Evolutionary conservation across 345 rosid species (phyloP).

Genomic region (Sonneratia caseolaris): DNA sequence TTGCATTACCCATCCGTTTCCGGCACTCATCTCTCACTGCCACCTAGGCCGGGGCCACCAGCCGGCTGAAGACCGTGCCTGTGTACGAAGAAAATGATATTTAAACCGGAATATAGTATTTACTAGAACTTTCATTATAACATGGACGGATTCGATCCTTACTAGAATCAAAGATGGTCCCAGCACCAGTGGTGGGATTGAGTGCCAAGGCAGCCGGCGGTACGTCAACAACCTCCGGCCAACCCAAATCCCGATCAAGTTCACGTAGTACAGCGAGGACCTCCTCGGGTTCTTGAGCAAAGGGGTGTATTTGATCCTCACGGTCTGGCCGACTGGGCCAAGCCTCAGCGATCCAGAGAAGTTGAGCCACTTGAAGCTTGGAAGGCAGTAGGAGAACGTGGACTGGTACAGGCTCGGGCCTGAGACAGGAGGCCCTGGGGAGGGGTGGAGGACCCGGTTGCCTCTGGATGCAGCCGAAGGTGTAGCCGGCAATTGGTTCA

Average conservation of each 20-base stretch:
- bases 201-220: slow-evolving; percentile 61
- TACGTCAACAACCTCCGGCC: slow-evolving; percentile 63
- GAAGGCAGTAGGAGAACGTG: slow-evolving; percentile 89
- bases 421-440: slow-evolving; percentile 85
- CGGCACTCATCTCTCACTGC: slow-evolving; percentile 73
- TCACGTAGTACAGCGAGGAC: slow-evolving; percentile 78
- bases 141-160: background rate
- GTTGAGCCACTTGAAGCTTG: slow-evolving; percentile 54
- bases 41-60: slow-evolving; percentile 60
- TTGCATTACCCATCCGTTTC: slow-evolving; percentile 32
- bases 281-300: slow-evolving; percentile 71
- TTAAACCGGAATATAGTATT: too few species aligned
- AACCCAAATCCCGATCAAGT: slow-evolving; percentile 59
- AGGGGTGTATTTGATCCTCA: slow-evolving; percentile 64
- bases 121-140: too few species aligned
- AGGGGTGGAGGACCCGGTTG: slow-evolving; percentile 65
- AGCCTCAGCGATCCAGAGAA: slow-evolving; percentile 85
- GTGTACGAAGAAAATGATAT: background rate
- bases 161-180: slow-evolving; percentile 94
- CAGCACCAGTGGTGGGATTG: slow-evolving; percentile 67
- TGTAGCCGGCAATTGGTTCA: slow-evolving; percentile 52
- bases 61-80: slow-evolving; percentile 79
- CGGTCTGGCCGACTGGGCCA: slow-evolving; percentile 72
- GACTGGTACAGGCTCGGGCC: slow-evolving; percentile 54
- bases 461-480: slow-evolving; percentile 70